phyloP scores from a whole-genome alignment of 257 asterid species.

The Petrea volubilis region DNA sequence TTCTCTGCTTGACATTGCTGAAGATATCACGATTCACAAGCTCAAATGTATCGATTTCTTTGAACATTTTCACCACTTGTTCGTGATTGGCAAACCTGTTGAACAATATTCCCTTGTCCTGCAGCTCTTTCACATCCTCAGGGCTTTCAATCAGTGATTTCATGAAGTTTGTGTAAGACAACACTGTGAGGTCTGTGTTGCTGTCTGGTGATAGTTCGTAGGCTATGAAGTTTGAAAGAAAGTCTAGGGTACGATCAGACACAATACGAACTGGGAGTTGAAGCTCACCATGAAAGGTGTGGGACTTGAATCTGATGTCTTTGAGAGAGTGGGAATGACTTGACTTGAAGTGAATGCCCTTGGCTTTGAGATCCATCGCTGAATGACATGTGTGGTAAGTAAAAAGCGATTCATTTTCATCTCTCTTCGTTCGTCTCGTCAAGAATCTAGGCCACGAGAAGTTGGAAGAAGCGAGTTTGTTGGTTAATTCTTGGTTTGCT shows the following conservation, averaged over 20 bases:
- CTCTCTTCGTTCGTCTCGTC: neutral
- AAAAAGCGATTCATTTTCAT: neutral
- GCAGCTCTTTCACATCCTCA: constrained; percentile 31
- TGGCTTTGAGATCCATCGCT: neutral
- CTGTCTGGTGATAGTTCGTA: constrained; percentile 24
- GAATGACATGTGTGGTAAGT: neutral
- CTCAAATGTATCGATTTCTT: constrained; percentile 27
- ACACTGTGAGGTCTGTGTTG: neutral
- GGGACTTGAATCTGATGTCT: neutral
- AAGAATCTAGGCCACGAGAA: neutral
- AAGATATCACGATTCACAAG: constrained; percentile 2
- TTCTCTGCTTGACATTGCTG: constrained; percentile 15
- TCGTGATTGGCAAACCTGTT: constrained; percentile 19
- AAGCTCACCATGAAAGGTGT: constrained; percentile 8
- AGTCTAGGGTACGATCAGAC: neutral
- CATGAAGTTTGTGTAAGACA: constrained; percentile 28
- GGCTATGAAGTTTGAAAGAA: constrained; percentile 30
- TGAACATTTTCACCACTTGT: constrained; percentile 24
- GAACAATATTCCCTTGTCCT: constrained; percentile 19
- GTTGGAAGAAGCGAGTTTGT: too few species aligned
- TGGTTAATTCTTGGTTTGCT: neutral
- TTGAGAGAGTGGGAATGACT: too few species aligned
- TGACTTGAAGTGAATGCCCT: too few species aligned
- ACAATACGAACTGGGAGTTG: constrained; percentile 12
- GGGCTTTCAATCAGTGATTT: constrained; percentile 23